Percentiles rank a stretch among this genome's conserved stretches.
These are phyloP conservation scores for Omphalotus guepiniiformis DNA, from an alignment of 768 basidiomycete genomes.

Conservation along the genomic window DNA sequence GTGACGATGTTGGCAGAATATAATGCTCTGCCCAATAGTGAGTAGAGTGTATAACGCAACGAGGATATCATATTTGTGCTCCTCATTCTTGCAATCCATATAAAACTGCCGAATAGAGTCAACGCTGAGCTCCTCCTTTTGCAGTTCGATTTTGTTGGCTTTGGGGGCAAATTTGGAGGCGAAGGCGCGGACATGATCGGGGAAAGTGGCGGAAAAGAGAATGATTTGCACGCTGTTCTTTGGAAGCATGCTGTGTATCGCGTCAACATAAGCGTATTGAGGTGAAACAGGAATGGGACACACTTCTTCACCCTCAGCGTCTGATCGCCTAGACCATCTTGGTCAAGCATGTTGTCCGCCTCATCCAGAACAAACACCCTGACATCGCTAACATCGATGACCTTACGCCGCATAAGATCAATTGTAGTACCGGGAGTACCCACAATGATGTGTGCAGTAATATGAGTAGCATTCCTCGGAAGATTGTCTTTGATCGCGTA, in stretches of 20 bases:
- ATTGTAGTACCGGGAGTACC: constrained; percentile 96
- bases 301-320: constrained; percentile 93
- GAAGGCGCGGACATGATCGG: constrained; percentile 87
- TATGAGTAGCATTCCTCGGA: constrained; percentile 54
- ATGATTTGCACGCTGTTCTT: constrained; percentile 70
- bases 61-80: constrained; percentile 94
- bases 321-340: constrained; percentile 92
- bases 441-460: constrained; percentile 89
- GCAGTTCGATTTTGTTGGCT: constrained; percentile 94
- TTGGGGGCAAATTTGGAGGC: constrained; percentile 89
- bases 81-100: constrained; percentile 90
- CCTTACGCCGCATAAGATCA: constrained; percentile 74
- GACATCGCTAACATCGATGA: constrained; percentile 75
- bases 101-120: constrained; percentile 96
- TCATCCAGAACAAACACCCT: constrained; percentile 96
- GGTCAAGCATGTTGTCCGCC: constrained; percentile 98
- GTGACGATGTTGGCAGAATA: constrained; percentile 91
- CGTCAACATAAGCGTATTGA: constrained; percentile 3
- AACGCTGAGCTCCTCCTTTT: constrained; percentile 90
- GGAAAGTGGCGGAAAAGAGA: constrained; percentile 98
- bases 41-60: constrained; percentile 85
- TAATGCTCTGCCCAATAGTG: constrained; percentile 97
- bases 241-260: constrained; percentile 50
- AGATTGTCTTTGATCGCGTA: constrained; percentile 92
- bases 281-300: constrained; percentile 17